Evolutionary conservation across 225 moss, liverwort and hornwort species (phyloP), one percentile per base, ranked within the genome.

Genomic region (Physcomitrellopsis africana): DNA sequence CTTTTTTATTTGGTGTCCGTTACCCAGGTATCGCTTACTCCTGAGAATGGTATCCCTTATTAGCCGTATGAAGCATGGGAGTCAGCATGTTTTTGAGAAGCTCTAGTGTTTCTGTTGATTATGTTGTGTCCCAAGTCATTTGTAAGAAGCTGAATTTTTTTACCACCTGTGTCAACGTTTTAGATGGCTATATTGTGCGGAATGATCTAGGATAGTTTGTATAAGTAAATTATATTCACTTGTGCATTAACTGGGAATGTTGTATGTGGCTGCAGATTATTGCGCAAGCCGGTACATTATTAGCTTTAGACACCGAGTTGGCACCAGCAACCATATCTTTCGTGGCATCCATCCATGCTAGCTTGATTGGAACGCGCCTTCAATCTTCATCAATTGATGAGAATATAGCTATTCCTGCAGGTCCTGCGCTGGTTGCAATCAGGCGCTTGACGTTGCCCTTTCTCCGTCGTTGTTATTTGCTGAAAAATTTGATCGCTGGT

Each of bases 1-100:
- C 84, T 96, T 58, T 96, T 88, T 70, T 96, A 96, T 79, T 78
- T 92, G 82, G 92, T 94, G 70, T 75, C 92, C 77, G 52, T 96
- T 26, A 88, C 77, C 76, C 96, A 96, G 92, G 96, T 96, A 85
- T 71, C 43, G 55, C 13, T 59, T 74, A 42, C 32, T 37, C 7
- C 51, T 70, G 45, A 63, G 70, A 24, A 67, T 70, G 27, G 19
- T 81, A 8, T 27, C 42, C 51, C 51, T 75, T 46, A 57, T 45
- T 55, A 26, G 8, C 23, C 20, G 26, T 42, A 19, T 80, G 9
- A 69, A 26, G 4, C 49, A 51, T 73, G 22, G 52, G 60, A 73
- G 60, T 55, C 60, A 60, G 17, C 48, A 59, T 54, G 54, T 69
- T 58, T n/a, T 58, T 76, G 63, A 51, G 64, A 69, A 45, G 72